These are phyloP conservation scores for Eutrema heterophyllum DNA, from an alignment of 345 rosid genomes.

Conservation along the genomic window DNA sequence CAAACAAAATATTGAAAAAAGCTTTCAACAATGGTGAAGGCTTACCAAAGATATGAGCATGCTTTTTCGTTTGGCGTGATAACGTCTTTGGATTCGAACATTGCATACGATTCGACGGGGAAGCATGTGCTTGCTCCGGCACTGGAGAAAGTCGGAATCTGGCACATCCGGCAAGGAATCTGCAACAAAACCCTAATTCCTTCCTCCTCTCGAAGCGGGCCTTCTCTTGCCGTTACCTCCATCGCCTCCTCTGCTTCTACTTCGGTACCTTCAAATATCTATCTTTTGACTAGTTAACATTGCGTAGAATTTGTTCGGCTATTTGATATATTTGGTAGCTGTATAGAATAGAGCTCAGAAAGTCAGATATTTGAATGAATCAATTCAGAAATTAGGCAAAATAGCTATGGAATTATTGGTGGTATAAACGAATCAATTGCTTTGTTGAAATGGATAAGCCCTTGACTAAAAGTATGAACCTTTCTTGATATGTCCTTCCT, in stretches of 20 bases:
- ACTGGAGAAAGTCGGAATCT: constrained; percentile 75
- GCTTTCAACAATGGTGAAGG: constrained; percentile 50
- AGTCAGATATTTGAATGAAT: background rate
- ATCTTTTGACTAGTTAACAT: background rate
- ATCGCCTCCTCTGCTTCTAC: constrained; percentile 50
- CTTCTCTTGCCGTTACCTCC: constrained; percentile 52
- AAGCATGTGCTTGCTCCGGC: constrained; percentile 75
- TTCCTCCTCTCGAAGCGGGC: constrained; percentile 50
- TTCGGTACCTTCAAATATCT: constrained; percentile 41
- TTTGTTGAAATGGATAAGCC: background rate
- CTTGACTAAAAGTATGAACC: background rate
- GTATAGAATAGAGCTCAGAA: background rate
- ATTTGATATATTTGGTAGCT: background rate
- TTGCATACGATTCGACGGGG: constrained; percentile 58
- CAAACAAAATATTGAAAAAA: background rate
- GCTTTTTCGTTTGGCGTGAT: constrained; percentile 66
- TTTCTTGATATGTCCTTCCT: background rate
- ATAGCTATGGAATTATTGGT: background rate
- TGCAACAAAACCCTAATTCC: constrained; percentile 64
- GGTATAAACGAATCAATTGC: background rate
- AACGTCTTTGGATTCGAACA: constrained; percentile 57
- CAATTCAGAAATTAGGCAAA: background rate
- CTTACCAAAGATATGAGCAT: constrained; percentile 65
- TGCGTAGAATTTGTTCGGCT: background rate
- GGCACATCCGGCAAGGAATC: constrained; percentile 93